These are phyloP conservation scores for Neofusicoccum parvum DNA, from an alignment of 2,329 filamentous ascomycete genomes.

Conservation along the genomic window DNA sequence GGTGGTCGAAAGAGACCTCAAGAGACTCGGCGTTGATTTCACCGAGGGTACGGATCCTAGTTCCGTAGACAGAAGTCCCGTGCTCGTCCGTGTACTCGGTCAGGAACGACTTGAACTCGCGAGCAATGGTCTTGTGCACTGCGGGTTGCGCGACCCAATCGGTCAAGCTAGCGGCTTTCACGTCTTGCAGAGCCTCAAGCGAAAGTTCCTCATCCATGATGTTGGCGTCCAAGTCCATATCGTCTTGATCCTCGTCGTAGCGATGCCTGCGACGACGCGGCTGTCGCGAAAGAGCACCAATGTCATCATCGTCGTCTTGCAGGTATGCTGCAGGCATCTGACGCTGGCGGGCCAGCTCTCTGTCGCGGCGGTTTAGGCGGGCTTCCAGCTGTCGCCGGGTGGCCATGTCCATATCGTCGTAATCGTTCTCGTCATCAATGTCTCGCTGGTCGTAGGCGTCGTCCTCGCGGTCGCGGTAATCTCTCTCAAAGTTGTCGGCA, in stretches of 20 bases:
- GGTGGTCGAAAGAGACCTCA: slow-evolving; percentile 92
- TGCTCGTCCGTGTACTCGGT: slow-evolving; percentile 92
- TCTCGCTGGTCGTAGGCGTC: slow-evolving; percentile 69
- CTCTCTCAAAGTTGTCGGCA: slow-evolving; percentile 66
- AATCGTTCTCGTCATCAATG: slow-evolving; percentile 75
- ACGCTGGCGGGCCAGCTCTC: slow-evolving; percentile 67
- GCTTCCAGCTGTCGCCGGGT: slow-evolving; percentile 71
- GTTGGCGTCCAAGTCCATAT: slow-evolving; percentile 83
- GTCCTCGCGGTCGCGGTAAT: slow-evolving; percentile 58
- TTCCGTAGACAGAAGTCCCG: slow-evolving; percentile 90
- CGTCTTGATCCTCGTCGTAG: slow-evolving; percentile 93
- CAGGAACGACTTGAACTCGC: slow-evolving; percentile 96
- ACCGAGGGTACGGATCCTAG: slow-evolving; percentile 90
- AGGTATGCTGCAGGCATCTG: slow-evolving; percentile 73
- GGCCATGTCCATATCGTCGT: slow-evolving; percentile 68
- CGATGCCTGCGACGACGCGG: slow-evolving; percentile 81
- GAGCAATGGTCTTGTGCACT: slow-evolving; percentile 88
- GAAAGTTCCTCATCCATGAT: slow-evolving; percentile 96
- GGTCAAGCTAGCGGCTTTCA: slow-evolving; percentile 89
- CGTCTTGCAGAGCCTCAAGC: slow-evolving; percentile 85
- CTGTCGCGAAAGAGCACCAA: slow-evolving; percentile 82
- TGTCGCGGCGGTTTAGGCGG: slow-evolving; percentile 72
- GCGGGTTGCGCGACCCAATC: slow-evolving; percentile 93
- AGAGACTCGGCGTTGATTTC: slow-evolving; percentile 95
- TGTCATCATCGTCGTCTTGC: slow-evolving; percentile 78